Conservation (phyloP, 2,329 filamentous ascomycete species). For the Colletotrichum plurivorum region DNA sequence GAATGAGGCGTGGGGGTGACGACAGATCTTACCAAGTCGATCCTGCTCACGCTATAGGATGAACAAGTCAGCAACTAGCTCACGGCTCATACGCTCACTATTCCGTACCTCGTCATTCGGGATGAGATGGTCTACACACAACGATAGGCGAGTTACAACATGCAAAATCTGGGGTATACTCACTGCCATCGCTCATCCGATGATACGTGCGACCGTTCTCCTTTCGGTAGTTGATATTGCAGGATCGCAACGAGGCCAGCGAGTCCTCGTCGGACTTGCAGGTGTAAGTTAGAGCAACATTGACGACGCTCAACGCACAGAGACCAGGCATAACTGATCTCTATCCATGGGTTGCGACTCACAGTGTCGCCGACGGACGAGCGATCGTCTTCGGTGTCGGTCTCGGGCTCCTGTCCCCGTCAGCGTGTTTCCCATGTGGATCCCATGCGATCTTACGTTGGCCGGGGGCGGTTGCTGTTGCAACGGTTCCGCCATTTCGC, state of each 20-base stretch:
- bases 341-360: not conserved
- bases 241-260: constrained; percentile 26
- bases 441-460: not conserved
- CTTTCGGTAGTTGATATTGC: constrained; percentile 23
- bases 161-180: not conserved
- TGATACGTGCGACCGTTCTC: constrained; percentile 42
- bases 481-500: not conserved
- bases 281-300: not conserved
- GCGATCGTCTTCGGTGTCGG: not conserved
- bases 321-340: not conserved
- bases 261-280: not conserved
- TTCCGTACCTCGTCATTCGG: constrained; percentile 45
- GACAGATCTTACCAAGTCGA: constrained; percentile 4
- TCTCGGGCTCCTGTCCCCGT: not conserved
- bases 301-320: too few relatives aligned
- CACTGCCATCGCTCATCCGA: constrained; percentile 45
- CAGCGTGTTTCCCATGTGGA: not conserved
- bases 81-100: too few relatives aligned
- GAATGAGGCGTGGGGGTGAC: too few relatives aligned
- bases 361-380: not conserved
- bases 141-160: not conserved
- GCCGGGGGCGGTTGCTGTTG: not conserved
- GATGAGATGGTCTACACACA: constrained; percentile 44
- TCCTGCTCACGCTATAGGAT: constrained; percentile 47
- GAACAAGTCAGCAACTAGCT: not conserved